A percentile compares a stretch with the other conserved stretches of the same genome.
Conservation (phyloP, 192 early-diverging fungal species). For the Backusella psychrophila region DNA sequence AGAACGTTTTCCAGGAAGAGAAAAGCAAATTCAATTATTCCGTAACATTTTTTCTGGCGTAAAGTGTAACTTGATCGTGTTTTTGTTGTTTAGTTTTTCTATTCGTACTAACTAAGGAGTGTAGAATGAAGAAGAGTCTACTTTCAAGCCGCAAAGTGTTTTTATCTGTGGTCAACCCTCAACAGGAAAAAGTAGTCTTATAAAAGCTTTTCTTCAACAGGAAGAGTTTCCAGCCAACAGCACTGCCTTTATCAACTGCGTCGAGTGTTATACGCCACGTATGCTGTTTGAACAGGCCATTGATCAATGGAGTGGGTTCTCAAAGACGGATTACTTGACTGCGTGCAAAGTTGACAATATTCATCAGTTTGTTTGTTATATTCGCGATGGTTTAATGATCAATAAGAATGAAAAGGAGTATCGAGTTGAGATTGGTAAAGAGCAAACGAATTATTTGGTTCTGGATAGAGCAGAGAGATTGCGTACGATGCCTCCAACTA, state of each 20-base stretch:
- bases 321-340: conserved; percentile 44
- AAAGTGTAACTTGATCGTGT: not conserved
- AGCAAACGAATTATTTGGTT: conserved; percentile 48
- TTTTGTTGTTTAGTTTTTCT: not conserved
- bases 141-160: conserved; percentile 23
- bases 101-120: not conserved
- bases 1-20: conserved; percentile 13
- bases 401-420: not conserved
- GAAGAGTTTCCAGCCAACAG: not conserved
- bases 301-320: conserved; percentile 58
- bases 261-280: conserved; percentile 74
- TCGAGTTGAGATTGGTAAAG: conserved; percentile 9
- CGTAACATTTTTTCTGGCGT: not conserved
- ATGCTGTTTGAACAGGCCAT: conserved; percentile 78
- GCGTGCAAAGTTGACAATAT: conserved; percentile 62
- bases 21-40: not conserved
- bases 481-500: conserved; percentile 61
- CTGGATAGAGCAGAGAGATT: conserved; percentile 78
- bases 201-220: conserved; percentile 26
- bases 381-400: conserved; percentile 20
- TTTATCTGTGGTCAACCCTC: conserved; percentile 50
- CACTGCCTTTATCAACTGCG: conserved; percentile 64
- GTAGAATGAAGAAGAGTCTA: not conserved
- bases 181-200: conserved; percentile 47
- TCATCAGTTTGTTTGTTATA: conserved; percentile 65